Conservation (phyloP, 2,329 filamentous ascomycete genomes). For the Metarhizium rileyi region DNA sequence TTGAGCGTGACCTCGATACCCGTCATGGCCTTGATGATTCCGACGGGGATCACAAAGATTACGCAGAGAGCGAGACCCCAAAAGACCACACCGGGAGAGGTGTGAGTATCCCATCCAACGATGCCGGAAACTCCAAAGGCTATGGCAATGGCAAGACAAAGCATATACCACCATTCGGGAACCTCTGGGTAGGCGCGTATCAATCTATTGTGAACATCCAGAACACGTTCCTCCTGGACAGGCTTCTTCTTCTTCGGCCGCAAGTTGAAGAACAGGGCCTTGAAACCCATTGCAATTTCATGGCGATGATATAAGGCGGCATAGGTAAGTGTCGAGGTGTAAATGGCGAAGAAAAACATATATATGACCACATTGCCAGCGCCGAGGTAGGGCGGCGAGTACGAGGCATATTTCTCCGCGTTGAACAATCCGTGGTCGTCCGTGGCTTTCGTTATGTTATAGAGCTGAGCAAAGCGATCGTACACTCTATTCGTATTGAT, state of each 20-base stretch:
- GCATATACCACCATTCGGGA: conserved; percentile 45
- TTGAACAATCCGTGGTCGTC: conserved; percentile 36
- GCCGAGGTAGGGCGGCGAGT: conserved; percentile 42
- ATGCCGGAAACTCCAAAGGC: conserved; percentile 37
- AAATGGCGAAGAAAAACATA: conserved; percentile 46
- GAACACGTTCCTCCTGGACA: conserved; percentile 23
- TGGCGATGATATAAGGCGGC: conserved; percentile 41
- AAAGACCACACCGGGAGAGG: conserved; percentile 40
- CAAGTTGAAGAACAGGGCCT: conserved; percentile 35
- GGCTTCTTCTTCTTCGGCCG: conserved; percentile 28
- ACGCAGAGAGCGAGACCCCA: conserved; percentile 39
- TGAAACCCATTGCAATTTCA: conserved; percentile 40
- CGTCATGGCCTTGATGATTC: conserved; percentile 44
- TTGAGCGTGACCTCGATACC: conserved; percentile 42
- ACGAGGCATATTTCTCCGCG: conserved; percentile 33
- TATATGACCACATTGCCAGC: conserved; percentile 43
- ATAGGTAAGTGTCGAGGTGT: conserved; percentile 41
- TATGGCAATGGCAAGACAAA: conserved; percentile 32
- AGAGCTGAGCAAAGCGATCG: conserved; percentile 37
- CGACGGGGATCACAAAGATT: conserved; percentile 41
- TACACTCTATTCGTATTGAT: conserved; percentile 43
- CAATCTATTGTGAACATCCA: conserved; percentile 39
- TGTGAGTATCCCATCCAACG: conserved; percentile 39
- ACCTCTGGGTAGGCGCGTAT: conserved; percentile 38
- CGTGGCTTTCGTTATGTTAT: conserved; percentile 35